Conservation (phyloP, 169 alveolate genomes). For the Amoebophrya sp. region DNA sequence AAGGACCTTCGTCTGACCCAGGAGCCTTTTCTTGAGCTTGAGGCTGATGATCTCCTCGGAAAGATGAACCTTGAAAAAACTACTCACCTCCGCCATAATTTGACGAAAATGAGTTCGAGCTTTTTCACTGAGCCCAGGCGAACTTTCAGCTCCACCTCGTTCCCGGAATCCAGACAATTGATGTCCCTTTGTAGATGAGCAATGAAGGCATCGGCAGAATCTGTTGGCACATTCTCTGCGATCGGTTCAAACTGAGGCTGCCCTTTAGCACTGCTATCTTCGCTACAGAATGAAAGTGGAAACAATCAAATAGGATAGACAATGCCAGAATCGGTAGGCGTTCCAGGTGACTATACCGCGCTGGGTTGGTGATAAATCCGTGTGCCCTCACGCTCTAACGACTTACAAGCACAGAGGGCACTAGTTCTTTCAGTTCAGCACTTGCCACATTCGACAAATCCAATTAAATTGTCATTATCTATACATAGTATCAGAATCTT, state of each 20-base stretch:
- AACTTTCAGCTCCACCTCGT: background rate
- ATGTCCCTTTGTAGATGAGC: background rate
- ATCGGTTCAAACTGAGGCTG: background rate
- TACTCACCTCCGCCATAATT: too few species aligned
- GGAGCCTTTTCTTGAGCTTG: too few species aligned
- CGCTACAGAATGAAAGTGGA: background rate
- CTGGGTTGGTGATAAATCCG: background rate
- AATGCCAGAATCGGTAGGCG: too few species aligned
- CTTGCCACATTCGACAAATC: background rate
- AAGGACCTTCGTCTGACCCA: too few species aligned
- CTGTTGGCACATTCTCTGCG: background rate
- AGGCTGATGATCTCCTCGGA: too few species aligned
- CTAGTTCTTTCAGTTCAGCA: background rate
- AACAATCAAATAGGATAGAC: too few species aligned
- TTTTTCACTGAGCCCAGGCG: background rate
- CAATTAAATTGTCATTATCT: too few species aligned
- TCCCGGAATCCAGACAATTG: background rate
- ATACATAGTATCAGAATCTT: too few species aligned
- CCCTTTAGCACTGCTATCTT: background rate
- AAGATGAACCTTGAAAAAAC: too few species aligned
- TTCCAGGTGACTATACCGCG: background rate
- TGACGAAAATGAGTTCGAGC: background rate
- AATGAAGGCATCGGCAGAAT: background rate
- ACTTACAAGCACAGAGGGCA: background rate
- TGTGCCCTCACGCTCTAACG: background rate